A percentile compares a stretch with the other conserved stretches of the same genome.
phyloP scores from a whole-genome alignment of 345 rosid species.

The Populus tremula region DNA sequence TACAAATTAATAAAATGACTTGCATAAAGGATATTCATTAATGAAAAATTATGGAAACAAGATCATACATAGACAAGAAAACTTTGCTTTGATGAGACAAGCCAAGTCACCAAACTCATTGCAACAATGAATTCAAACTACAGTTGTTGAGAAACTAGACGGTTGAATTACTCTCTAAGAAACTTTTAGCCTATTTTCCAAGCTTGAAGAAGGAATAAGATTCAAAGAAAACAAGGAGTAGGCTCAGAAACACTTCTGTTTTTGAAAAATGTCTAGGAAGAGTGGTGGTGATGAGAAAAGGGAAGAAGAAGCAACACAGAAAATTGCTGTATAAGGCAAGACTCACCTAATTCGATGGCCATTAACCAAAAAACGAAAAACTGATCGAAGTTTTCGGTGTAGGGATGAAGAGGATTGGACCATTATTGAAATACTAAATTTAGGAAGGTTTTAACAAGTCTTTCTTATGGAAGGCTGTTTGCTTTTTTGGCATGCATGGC shows the following conservation, averaged over 20 bases:
- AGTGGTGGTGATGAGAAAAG: conserved; percentile 14
- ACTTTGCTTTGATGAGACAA: not conserved
- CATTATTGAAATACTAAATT: conserved; percentile 10
- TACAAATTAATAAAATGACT: not conserved
- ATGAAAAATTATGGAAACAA: not conserved
- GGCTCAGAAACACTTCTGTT: conserved; percentile 6
- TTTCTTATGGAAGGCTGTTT: not conserved
- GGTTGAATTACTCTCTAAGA: not conserved
- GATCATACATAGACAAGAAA: not conserved
- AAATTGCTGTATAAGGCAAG: conserved; percentile 17
- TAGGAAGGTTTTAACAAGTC: conserved; percentile 23
- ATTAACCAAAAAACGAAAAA: conserved; percentile 24
- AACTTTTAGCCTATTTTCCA: not conserved
- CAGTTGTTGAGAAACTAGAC: conserved; percentile 4
- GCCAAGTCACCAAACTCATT: not conserved
- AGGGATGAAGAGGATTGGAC: conserved; percentile 1
- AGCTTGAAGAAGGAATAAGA: not conserved
- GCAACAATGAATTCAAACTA: conserved; percentile 5
- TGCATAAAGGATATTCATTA: not conserved
- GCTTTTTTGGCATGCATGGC: not conserved
- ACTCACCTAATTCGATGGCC: conserved; percentile 2
- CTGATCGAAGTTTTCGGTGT: conserved; percentile 33
- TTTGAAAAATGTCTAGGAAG: conserved; percentile 14
- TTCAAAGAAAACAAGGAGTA: not conserved
- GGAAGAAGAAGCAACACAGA: not conserved